Percentiles rank a stretch among this genome's conserved stretches.
Conservation (phyloP, 169 alveolate species). For the Babesia gibsoni region DNA sequence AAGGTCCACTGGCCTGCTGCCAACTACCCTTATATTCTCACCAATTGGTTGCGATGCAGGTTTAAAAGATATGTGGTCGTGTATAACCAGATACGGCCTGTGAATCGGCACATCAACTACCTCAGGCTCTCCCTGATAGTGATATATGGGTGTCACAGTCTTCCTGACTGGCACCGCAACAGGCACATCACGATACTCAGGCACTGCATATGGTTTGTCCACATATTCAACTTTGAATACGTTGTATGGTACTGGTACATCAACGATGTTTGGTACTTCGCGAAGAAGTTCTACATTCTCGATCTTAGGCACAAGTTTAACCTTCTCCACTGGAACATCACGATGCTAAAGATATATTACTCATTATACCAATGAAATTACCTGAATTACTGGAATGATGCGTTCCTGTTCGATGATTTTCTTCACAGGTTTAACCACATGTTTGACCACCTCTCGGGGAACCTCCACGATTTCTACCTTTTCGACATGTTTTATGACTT, state of each 20-base stretch:
- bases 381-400: constrained; percentile 68
- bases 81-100: constrained; percentile 74
- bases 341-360: constrained; percentile 54
- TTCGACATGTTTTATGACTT: constrained; percentile 70
- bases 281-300: constrained; percentile 71
- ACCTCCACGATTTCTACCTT: constrained; percentile 72
- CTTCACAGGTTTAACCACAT: constrained; percentile 70
- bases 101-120: constrained; percentile 73
- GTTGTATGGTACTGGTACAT: constrained; percentile 74
- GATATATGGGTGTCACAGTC: constrained; percentile 67
- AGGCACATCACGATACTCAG: constrained; percentile 73
- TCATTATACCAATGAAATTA: background rate
- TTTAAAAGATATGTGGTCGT: constrained; percentile 65
- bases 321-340: constrained; percentile 75
- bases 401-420: constrained; percentile 73
- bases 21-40: constrained; percentile 43
- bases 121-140: constrained; percentile 65
- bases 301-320: constrained; percentile 70
- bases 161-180: constrained; percentile 74
- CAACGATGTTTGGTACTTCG: constrained; percentile 70
- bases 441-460: constrained; percentile 72
- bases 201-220: constrained; percentile 69
- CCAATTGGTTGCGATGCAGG: constrained; percentile 15
- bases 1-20: constrained; percentile 32
- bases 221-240: constrained; percentile 69